Percentiles rank a stretch among this genome's conserved stretches.
Evolutionary conservation across 352 stramenopile species (phyloP).

Genomic region (Phytophthora meadii): DNA sequence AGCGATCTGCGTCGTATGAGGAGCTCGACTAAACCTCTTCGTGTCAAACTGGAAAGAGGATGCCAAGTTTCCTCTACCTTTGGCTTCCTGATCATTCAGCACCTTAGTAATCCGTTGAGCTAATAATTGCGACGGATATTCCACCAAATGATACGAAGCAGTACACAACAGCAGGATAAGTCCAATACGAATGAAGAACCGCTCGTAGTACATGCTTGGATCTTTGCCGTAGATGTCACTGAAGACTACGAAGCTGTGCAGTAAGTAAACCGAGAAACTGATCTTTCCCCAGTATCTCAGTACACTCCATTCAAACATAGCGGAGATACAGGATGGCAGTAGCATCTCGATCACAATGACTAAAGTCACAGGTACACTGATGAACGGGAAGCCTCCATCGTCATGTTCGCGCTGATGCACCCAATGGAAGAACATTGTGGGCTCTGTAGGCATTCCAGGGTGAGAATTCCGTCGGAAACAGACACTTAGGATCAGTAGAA

Average conservation of each 20-base stretch:
- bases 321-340: conserved; percentile 39
- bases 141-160: conserved; percentile 47
- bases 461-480: conserved; percentile 32
- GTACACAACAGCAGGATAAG: conserved; percentile 42
- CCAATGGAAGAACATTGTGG: conserved; percentile 49
- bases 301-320: conserved; percentile 50
- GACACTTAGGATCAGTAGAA: conserved; percentile 42
- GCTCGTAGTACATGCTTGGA: conserved; percentile 36
- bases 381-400: conserved; percentile 38
- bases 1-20: conserved; percentile 25
- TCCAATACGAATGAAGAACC: conserved; percentile 40
- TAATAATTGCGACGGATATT: conserved; percentile 57
- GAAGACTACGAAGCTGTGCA: conserved; percentile 61
- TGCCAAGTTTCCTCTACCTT: neutral
- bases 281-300: conserved; percentile 56
- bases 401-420: conserved; percentile 25
- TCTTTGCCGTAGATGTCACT: conserved; percentile 32
- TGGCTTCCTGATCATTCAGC: conserved; percentile 32
- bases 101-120: conserved; percentile 38
- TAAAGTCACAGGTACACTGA: conserved; percentile 40
- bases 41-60: conserved; percentile 16
- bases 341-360: conserved; percentile 56
- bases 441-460: conserved; percentile 13
- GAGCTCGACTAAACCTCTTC: conserved; percentile 17
- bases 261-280: conserved; percentile 61